Evolutionary conservation across 2,329 filamentous ascomycete genomes (phyloP).

Genomic region (Sphaceloma murrayae): DNA sequence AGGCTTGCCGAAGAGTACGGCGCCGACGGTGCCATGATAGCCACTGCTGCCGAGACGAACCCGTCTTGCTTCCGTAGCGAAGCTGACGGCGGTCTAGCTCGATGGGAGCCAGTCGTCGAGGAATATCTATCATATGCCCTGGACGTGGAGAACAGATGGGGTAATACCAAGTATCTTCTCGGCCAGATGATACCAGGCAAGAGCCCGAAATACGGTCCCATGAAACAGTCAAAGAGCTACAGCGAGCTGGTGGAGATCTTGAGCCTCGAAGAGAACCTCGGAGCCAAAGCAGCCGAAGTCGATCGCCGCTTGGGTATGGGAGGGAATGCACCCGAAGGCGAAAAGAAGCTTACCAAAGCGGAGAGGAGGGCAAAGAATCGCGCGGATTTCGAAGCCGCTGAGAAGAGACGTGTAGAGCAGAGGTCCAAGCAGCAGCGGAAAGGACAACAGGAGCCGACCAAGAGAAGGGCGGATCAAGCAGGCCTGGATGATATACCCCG

Average conservation of each 20-base stretch:
- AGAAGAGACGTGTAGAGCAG: constrained; percentile 21
- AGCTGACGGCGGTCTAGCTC: constrained; percentile 58
- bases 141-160: constrained; percentile 73
- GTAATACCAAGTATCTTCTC: constrained; percentile 88
- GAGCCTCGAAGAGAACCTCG: constrained; percentile 50
- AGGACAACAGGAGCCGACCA: too few relatives aligned
- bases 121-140: constrained; percentile 65
- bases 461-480: constrained; percentile 24
- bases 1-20: constrained; percentile 65
- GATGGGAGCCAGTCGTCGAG: constrained; percentile 69
- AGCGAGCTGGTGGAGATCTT: constrained; percentile 56
- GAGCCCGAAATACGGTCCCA: constrained; percentile 49
- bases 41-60: constrained; percentile 83
- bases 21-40: constrained; percentile 96
- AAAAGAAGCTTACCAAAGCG: constrained; percentile 40
- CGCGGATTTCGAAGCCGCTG: constrained; percentile 30
- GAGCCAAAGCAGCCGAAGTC: constrained; percentile 53
- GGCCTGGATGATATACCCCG: constrained; percentile 23
- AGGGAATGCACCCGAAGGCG: constrained; percentile 39
- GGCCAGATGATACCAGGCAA: constrained; percentile 80
- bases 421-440: constrained; percentile 18
- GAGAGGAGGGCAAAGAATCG: constrained; percentile 37
- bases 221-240: constrained; percentile 63
- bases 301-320: constrained; percentile 47
- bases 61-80: constrained; percentile 70